phyloP scores from a whole-genome alignment of 2,329 filamentous ascomycete genomes.

The Nothophaeocryptopus gaeumannii region DNA sequence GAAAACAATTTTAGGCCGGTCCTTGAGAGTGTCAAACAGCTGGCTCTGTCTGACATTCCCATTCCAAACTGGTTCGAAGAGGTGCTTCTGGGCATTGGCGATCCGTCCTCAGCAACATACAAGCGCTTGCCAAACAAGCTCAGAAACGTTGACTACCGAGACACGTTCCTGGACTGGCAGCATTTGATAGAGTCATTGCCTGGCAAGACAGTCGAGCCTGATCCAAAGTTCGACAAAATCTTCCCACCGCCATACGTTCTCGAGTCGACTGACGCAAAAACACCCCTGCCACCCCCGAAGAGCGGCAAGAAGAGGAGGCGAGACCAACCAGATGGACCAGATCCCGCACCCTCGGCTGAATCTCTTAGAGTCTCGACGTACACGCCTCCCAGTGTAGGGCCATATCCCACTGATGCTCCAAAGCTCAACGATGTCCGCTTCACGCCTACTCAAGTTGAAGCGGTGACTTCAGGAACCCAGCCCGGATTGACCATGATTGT shows the following conservation, averaged over 20 bases:
- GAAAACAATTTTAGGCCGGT: conserved; percentile 98
- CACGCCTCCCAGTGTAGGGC: conserved; percentile 80
- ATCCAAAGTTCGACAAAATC: conserved; percentile 66
- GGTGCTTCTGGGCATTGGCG: conserved; percentile 95
- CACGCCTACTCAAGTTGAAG: conserved; percentile 85
- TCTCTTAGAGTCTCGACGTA: conserved; percentile 84
- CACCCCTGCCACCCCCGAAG: conserved; percentile 46
- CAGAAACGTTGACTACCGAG: conserved; percentile 79
- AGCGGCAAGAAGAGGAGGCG: conserved; percentile 83
- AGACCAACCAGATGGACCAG: conserved; percentile 65
- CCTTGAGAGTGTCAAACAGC: conserved; percentile 81
- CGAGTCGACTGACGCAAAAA: conserved; percentile 51
- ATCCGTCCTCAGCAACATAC: conserved; percentile 83
- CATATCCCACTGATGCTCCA: conserved; percentile 80
- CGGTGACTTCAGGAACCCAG: conserved; percentile 89
- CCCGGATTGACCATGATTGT: conserved; percentile 92
- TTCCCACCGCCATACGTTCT: conserved; percentile 88
- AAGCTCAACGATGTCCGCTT: conserved; percentile 83
- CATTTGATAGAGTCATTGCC: conserved; percentile 87
- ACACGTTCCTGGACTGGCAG: conserved; percentile 94
- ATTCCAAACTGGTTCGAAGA: conserved; percentile 92
- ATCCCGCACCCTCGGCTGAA: conserved; percentile 59
- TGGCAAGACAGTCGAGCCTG: conserved; percentile 80
- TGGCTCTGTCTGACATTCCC: conserved; percentile 80
- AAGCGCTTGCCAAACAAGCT: conserved; percentile 76